phyloP scores from a whole-genome alignment of 352 stramenopile species.

The Phytopythium kandeliae region DNA sequence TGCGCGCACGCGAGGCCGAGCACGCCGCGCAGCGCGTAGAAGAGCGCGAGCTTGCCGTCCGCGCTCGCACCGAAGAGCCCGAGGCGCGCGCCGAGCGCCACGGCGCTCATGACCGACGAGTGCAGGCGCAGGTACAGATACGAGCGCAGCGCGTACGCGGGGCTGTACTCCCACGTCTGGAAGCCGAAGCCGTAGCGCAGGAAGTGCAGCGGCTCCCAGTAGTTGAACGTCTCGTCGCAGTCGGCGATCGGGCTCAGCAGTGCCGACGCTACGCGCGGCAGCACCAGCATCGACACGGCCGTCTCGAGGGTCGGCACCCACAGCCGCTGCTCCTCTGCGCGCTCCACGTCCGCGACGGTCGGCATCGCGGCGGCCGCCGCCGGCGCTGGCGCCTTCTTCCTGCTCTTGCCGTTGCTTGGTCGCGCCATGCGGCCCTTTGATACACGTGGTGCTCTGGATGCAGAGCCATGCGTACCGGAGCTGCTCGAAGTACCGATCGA shows the following conservation, averaged over 20 bases:
- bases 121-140: conserved; percentile 91
- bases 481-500: not conserved
- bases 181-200: conserved; percentile 90
- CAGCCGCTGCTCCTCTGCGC: conserved; percentile 28
- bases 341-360: conserved; percentile 7
- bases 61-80: conserved; percentile 14
- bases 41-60: conserved; percentile 78
- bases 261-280: conserved; percentile 51
- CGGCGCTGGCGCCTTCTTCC: conserved; percentile 1
- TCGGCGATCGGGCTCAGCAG: conserved; percentile 88
- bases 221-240: conserved; percentile 99
- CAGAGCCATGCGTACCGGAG: too few relatives aligned
- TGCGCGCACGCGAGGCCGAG: conserved; percentile 75
- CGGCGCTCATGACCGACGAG: conserved; percentile 39
- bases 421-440: not conserved
- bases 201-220: conserved; percentile 99
- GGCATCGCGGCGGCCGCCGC: not conserved
- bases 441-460: too few relatives aligned
- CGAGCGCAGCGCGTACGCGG: conserved; percentile 93
- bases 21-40: conserved; percentile 84
- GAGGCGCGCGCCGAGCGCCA: conserved; percentile 29
- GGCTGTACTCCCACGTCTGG: conserved; percentile 90
- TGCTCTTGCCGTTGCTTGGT: not conserved
- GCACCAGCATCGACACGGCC: conserved; percentile 54
- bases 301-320: conserved; percentile 59